Evolutionary conservation across 345 rosid genomes (phyloP), one percentile per base, ranked within the genome.

Genomic region (Leavenworthia alabamica): DNA sequence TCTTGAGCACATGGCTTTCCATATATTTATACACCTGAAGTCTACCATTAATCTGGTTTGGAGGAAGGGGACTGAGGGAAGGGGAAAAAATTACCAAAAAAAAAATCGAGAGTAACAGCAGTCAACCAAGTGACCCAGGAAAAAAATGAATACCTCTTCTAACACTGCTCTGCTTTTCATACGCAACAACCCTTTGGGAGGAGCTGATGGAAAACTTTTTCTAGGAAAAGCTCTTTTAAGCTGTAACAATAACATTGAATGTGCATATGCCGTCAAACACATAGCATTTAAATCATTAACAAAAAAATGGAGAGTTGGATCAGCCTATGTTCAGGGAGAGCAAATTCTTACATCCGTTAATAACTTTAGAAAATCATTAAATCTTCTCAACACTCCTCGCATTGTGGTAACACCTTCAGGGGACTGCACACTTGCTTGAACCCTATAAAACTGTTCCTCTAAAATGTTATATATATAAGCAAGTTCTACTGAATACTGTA

Each of bases 381-480:
- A 93, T 79, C 99, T 84, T 83, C 97, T 82, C 78, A 87, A 73
- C 14, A 87, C 86, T 51, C 75, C 90, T 52, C 79, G 83, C 28
- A 73, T 77, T 17, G 80, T 74, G 26, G 96, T 89, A 59, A 80
- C 62, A 56, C 97, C 99, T 69, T 86, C 95, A 19, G 92, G 96
- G 16, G 99, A 87, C 72, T 93, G 97, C 37, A 93, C 3, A 60
- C 97, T 88, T 60, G 87, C 73, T 81, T 93, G 96, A 70, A 89
- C 88, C 96, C 99, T 89, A 85, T 93, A 93, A 86, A 89, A 93
- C 99, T 93, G 99, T 71, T 71, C 32, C 53, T 39, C 69, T 23
- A 71, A 23, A 48, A n/a, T 41, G 69, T 63, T 56, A 59, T 13
- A 47, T 55, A 56, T 3, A 16, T 40, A 62, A 61, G 53, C 8